Percentiles rank a stretch among this genome's conserved stretches.
phyloP scores from a whole-genome alignment of 768 basidiomycete species.

The Serendipita sp. region DNA sequence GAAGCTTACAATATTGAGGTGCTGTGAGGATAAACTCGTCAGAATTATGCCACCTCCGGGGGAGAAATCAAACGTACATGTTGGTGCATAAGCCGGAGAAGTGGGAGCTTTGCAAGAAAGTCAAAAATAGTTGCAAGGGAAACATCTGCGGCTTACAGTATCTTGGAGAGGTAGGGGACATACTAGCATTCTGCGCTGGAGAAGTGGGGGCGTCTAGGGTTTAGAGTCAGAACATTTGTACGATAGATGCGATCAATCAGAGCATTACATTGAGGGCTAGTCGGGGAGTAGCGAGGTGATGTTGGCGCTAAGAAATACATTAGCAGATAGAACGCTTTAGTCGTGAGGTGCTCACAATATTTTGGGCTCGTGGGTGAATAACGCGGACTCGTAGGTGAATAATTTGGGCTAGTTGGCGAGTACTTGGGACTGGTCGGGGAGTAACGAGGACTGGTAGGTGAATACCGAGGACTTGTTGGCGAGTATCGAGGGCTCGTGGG shows the following conservation, averaged over 20 bases:
- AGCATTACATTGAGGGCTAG: conserved; percentile 35
- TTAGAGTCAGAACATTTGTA: background rate
- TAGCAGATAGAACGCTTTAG: background rate
- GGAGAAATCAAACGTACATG: conserved; percentile 38
- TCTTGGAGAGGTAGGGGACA: conserved; percentile 83
- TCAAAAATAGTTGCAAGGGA: conserved; percentile 7
- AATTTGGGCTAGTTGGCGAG: conserved; percentile 80
- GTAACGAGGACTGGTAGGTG: conserved; percentile 70
- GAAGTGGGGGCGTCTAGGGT: conserved; percentile 9
- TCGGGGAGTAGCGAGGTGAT: conserved; percentile 28
- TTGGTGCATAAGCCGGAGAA: conserved; percentile 76
- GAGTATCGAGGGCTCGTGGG: conserved; percentile 71
- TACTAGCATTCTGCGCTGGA: conserved; percentile 49
- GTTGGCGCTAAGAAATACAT: conserved; percentile 62
- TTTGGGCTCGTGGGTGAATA: conserved; percentile 75
- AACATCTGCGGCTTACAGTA: conserved; percentile 44
- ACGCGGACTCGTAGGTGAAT: conserved; percentile 76
- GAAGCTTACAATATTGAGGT: background rate
- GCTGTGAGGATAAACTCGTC: background rate
- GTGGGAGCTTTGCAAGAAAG: conserved; percentile 45
- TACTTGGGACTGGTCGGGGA: conserved; percentile 75
- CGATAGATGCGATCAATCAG: background rate
- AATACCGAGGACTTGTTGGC: conserved; percentile 69
- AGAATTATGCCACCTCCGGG: background rate
- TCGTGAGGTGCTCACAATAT: background rate